phyloP scores from a whole-genome alignment of 73 alveolate species.

The Symbiodinium natans region DNA sequence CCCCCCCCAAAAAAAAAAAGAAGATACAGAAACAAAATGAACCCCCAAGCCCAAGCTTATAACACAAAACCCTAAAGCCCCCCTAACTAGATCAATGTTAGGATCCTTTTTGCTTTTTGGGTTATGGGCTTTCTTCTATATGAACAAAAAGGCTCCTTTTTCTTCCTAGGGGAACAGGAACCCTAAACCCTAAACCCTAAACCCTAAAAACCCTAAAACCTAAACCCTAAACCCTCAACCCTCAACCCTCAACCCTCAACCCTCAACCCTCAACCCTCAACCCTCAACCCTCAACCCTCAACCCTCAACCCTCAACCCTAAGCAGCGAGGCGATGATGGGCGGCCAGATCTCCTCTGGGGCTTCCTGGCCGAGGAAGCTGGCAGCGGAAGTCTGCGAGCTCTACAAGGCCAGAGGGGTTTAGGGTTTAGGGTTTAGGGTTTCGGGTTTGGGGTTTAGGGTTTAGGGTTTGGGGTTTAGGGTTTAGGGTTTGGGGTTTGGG shows the following conservation, averaged over 20 bases:
- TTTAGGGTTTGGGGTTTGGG: neutral
- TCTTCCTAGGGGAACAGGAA: too few species aligned
- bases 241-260: neutral
- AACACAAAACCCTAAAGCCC: neutral
- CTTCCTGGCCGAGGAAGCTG: conserved; percentile 82
- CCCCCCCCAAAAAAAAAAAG: too few species aligned
- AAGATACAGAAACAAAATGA: too few species aligned
- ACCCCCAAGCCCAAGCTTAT: too few species aligned
- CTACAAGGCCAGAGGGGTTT: conserved; percentile 51
- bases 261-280: neutral
- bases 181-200: neutral
- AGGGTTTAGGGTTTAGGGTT: too few species aligned
- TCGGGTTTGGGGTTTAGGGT: too few species aligned
- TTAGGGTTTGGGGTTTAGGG: too few species aligned
- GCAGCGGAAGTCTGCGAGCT: conserved; percentile 69
- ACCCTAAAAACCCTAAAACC: neutral
- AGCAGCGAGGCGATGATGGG: conserved; percentile 40
- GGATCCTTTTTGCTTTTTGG: too few species aligned
- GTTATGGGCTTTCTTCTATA: too few species aligned
- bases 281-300: neutral
- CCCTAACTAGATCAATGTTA: too few species aligned
- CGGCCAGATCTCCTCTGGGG: conserved; percentile 84
- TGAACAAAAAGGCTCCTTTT: too few species aligned
- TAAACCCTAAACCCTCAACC: neutral
- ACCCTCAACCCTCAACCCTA: neutral